A percentile compares a stretch with the other conserved stretches of the same genome.
Evolutionary conservation across 2,329 filamentous ascomycete species (phyloP).

Genomic region (Aureobasidium lini): DNA sequence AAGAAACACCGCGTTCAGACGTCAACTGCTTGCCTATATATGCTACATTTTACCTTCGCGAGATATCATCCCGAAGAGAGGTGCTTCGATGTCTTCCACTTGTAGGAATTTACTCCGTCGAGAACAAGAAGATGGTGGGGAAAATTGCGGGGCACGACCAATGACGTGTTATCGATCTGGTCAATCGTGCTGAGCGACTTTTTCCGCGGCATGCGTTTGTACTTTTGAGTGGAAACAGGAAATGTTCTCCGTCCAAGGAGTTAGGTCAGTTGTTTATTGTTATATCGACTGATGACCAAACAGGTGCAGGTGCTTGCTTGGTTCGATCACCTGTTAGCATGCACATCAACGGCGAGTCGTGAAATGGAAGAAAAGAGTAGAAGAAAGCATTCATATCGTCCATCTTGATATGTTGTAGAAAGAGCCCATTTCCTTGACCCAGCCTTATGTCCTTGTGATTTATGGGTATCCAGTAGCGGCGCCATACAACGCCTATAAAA

Average conservation of each 20-base stretch:
- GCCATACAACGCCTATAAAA: background rate
- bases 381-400: background rate
- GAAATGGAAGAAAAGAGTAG: background rate
- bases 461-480: slow-evolving; percentile 9
- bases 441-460: background rate
- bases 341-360: background rate
- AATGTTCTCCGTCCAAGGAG: no score
- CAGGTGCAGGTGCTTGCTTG: no score
- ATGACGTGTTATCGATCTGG: background rate
- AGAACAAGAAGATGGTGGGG: background rate
- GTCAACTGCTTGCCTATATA: no score
- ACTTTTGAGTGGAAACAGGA: background rate
- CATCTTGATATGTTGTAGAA: background rate
- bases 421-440: background rate
- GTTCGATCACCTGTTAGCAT: background rate
- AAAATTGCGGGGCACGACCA: background rate
- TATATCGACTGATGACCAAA: no score
- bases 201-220: background rate
- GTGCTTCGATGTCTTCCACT: background rate
- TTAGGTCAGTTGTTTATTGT: no score
- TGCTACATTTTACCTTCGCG: no score
- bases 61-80: no score
- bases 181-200: background rate
- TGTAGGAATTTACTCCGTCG: background rate
- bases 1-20: no score